A percentile compares a stretch with the other conserved stretches of the same genome.
Conservation (phyloP, 208 protist species). For the Zelonia costaricensis region DNA sequence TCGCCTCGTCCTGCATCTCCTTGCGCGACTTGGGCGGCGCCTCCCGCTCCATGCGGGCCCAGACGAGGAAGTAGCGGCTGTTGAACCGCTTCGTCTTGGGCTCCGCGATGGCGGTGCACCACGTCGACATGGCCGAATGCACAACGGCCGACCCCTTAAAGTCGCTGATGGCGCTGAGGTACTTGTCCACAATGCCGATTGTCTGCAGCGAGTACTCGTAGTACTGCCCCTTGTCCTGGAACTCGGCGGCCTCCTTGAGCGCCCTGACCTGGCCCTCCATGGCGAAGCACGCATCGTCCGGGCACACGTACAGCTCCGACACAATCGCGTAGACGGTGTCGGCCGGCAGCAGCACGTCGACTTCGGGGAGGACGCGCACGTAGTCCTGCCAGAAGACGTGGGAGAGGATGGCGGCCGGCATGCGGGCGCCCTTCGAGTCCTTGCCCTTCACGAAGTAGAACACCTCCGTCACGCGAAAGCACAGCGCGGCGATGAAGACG, state of each 20-base stretch:
- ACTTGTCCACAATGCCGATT: constrained; percentile 70
- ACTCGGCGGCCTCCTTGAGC: constrained; percentile 81
- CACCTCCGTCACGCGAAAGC: constrained; percentile 87
- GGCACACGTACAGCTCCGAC: constrained; percentile 74
- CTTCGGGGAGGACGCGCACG: constrained; percentile 82
- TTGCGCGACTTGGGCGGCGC: constrained; percentile 23
- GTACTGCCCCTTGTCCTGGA: constrained; percentile 81
- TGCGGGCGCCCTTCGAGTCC: constrained; percentile 65
- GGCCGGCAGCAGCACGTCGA: constrained; percentile 56
- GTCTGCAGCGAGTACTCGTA: constrained; percentile 75
- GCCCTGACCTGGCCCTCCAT: constrained; percentile 81
- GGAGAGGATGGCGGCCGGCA: constrained; percentile 68
- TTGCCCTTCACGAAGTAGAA: constrained; percentile 82
- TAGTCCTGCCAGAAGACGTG: constrained; percentile 93
- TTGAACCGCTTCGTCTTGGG: constrained; percentile 45
- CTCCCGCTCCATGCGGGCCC: constrained; percentile 83
- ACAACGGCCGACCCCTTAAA: constrained; percentile 59
- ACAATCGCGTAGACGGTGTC: constrained; percentile 83
- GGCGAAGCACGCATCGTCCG: constrained; percentile 79
- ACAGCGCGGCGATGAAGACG: constrained; percentile 81
- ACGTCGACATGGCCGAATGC: constrained; percentile 70
- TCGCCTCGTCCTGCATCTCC: constrained; percentile 42
- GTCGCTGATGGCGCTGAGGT: constrained; percentile 53
- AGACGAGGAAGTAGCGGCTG: constrained; percentile 79
- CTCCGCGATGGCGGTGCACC: constrained; percentile 66